Percentiles rank a stretch among this genome's conserved stretches.
These are phyloP conservation scores for Cladosporium sp. DNA, from an alignment of 2,329 filamentous ascomycete species.

Conservation along the genomic window DNA sequence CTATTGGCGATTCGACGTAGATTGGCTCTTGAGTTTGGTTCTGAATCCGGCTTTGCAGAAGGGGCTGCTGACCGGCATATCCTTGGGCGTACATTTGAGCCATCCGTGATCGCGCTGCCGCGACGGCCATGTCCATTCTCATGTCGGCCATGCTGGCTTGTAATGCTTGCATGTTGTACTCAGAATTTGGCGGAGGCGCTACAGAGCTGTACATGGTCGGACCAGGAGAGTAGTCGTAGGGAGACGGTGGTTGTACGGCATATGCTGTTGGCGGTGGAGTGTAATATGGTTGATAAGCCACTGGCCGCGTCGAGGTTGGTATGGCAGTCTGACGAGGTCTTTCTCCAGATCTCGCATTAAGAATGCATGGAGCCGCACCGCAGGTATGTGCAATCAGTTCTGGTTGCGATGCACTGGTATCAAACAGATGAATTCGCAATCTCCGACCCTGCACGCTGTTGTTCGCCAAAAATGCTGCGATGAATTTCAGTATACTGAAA, in stretches of 20 bases:
- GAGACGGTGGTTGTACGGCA: background rate
- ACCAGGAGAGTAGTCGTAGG: background rate
- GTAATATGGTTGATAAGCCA: background rate
- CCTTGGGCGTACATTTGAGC: background rate
- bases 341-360: background rate
- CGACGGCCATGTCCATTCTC: background rate
- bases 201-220: background rate
- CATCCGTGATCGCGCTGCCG: background rate
- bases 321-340: background rate
- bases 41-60: background rate
- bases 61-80: background rate
- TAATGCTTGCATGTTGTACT: constrained; percentile 1
- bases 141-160: constrained; percentile 1
- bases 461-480: constrained; percentile 24
- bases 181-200: background rate
- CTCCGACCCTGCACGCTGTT: constrained; percentile 19
- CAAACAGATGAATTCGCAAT: constrained; percentile 27
- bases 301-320: background rate
- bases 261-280: background rate
- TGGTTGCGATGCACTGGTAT: constrained; percentile 19
- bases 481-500: constrained; percentile 9
- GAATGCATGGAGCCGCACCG: background rate
- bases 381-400: constrained; percentile 1
- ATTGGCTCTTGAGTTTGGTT: background rate
- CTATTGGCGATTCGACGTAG: constrained; percentile 19